Conservation (phyloP, 352 stramenopile species). For the Phytophthora sp. region DNA sequence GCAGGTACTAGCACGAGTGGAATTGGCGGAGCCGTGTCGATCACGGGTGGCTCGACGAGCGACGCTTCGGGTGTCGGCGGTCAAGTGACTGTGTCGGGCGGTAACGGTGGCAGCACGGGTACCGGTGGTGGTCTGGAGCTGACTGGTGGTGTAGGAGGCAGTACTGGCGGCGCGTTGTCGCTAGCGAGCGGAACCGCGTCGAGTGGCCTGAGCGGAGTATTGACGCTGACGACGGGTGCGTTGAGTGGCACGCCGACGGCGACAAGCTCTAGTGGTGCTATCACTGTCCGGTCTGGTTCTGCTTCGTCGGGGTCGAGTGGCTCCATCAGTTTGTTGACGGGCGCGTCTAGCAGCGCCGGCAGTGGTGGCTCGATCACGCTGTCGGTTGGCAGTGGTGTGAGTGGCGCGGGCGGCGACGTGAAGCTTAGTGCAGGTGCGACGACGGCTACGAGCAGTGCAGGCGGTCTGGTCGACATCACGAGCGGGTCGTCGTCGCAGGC, state of each 20-base stretch:
- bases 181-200: constrained; percentile 12
- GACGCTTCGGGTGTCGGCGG: not conserved
- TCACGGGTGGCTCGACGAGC: constrained; percentile 30
- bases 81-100: not conserved
- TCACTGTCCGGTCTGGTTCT: constrained; percentile 17
- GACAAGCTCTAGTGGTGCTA: constrained; percentile 17
- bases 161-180: constrained; percentile 18
- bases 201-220: constrained; percentile 9
- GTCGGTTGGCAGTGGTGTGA: constrained; percentile 42
- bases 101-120: not conserved
- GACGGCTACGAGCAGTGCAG: constrained; percentile 25
- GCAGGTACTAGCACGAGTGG: not conserved
- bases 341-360: constrained; percentile 38
- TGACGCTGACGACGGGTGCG: constrained; percentile 3
- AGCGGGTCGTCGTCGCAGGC: constrained; percentile 19
- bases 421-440: constrained; percentile 40
- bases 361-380: constrained; percentile 49
- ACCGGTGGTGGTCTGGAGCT: constrained; percentile 21
- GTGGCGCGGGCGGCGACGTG: constrained; percentile 45
- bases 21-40: constrained; percentile 15
- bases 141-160: constrained; percentile 10
- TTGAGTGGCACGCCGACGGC: not conserved
- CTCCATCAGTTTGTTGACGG: constrained; percentile 36
- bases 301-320: constrained; percentile 28
- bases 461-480: constrained; percentile 38